Evolutionary conservation across 495 filamentous ascomycete genomes (phyloP).

Genomic region (Terfezia claveryi): DNA sequence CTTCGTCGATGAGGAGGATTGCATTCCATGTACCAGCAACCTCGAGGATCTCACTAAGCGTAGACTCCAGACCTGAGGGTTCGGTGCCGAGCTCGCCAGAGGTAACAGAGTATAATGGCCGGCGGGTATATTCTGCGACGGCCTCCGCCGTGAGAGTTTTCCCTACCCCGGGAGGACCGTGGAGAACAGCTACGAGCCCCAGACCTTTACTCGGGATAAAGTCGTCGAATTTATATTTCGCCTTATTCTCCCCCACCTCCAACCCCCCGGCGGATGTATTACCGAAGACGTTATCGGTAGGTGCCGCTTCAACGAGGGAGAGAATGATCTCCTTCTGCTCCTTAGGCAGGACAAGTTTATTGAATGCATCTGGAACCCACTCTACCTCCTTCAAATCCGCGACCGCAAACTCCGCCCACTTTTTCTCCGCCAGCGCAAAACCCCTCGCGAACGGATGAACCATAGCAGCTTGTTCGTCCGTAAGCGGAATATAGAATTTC

Average conservation of each 20-base stretch:
- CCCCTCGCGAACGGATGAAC: conserved; percentile 16
- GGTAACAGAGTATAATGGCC: conserved; percentile 33
- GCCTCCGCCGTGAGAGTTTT: conserved; percentile 38
- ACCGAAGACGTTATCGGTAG: background rate
- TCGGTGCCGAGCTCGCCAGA: conserved; percentile 33
- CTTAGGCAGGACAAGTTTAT: conserved; percentile 30
- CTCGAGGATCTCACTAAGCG: conserved; percentile 29
- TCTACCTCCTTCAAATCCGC: conserved; percentile 23
- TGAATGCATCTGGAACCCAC: conserved; percentile 34
- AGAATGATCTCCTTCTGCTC: conserved; percentile 32
- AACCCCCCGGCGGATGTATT: background rate
- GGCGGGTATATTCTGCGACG: conserved; percentile 30
- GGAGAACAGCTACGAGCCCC: conserved; percentile 37
- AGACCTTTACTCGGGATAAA: conserved; percentile 34
- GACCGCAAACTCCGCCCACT: conserved; percentile 20
- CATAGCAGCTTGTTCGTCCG: conserved; percentile 16
- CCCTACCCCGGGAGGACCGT: conserved; percentile 35
- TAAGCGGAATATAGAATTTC: conserved; percentile 1
- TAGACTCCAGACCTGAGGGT: conserved; percentile 28
- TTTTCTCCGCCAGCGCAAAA: conserved; percentile 20
- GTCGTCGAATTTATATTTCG: conserved; percentile 22
- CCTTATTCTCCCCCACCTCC: conserved; percentile 6
- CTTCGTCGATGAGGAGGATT: conserved; percentile 33
- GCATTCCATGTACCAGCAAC: conserved; percentile 31
- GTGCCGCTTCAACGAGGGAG: conserved; percentile 28